Evolutionary conservation across 2,329 filamentous ascomycete species (phyloP).

Genomic region (Arthroderma sp.): DNA sequence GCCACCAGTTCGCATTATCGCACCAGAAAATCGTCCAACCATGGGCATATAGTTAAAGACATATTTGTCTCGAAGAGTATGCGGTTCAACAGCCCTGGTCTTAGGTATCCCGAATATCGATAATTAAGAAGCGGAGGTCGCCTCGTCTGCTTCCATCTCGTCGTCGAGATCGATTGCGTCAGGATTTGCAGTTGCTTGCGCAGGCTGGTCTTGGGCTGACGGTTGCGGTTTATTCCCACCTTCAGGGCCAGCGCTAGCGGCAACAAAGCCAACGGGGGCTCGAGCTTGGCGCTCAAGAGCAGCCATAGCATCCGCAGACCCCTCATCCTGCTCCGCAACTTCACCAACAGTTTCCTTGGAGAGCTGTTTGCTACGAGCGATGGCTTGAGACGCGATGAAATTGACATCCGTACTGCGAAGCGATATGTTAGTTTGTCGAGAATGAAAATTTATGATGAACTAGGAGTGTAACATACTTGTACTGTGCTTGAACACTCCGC

Average conservation of each 20-base stretch:
- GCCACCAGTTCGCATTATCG: too few species aligned
- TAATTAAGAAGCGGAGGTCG: too few species aligned
- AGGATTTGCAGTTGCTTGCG: constrained; percentile 51
- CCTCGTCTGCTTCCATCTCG: constrained; percentile 12
- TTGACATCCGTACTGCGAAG: constrained; percentile 70
- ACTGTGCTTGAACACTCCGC: constrained; percentile 90
- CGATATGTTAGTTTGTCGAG: background rate
- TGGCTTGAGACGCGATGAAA: constrained; percentile 90
- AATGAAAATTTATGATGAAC: background rate
- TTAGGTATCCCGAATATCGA: too few species aligned
- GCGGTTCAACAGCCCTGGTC: too few species aligned
- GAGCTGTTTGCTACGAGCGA: constrained; percentile 62
- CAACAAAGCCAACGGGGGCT: constrained; percentile 81
- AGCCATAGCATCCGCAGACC: constrained; percentile 68
- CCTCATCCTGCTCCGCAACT: constrained; percentile 30
- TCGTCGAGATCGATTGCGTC: constrained; percentile 78
- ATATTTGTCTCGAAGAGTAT: too few species aligned
- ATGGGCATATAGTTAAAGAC: too few species aligned
- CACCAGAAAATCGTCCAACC: too few species aligned
- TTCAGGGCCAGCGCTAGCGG: constrained; percentile 62
- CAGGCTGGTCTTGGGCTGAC: constrained; percentile 22
- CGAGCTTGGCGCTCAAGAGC: constrained; percentile 77
- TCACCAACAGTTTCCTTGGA: constrained; percentile 23
- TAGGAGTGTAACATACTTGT: constrained; percentile 50
- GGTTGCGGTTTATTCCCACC: constrained; percentile 41